Evolutionary conservation across 2,329 filamentous ascomycete species (phyloP).

Genomic region (Phaeosphaeria sp.): DNA sequence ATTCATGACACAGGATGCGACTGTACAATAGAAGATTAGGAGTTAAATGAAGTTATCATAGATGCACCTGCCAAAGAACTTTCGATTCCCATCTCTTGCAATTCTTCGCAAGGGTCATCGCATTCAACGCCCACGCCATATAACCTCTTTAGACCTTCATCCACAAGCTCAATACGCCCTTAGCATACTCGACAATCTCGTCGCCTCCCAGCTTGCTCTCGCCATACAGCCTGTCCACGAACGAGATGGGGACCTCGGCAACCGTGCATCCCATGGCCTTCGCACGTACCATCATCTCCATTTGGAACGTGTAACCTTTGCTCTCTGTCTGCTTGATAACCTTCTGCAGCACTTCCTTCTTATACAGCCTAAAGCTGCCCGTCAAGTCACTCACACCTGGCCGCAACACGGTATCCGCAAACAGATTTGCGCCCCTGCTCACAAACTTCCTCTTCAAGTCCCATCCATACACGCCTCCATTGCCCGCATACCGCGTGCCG

Average conservation of each 20-base stretch:
- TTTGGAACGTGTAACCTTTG: constrained; percentile 99
- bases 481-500: constrained; percentile 88
- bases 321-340: constrained; percentile 90
- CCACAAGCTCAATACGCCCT: constrained; percentile 62
- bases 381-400: constrained; percentile 96
- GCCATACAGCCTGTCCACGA: constrained; percentile 90
- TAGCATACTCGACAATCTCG: constrained; percentile 96
- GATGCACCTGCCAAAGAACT: constrained; percentile 10
- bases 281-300: constrained; percentile 98
- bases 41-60: constrained; percentile 15
- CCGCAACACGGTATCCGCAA: constrained; percentile 90
- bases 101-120: neutral
- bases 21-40: constrained; percentile 13
- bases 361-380: constrained; percentile 93
- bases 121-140: constrained; percentile 39
- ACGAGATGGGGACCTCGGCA: constrained; percentile 93
- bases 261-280: constrained; percentile 96
- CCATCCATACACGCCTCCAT: constrained; percentile 91
- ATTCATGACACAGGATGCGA: neutral
- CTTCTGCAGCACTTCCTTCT: constrained; percentile 85
- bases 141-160: constrained; percentile 52
- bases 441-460: constrained; percentile 83
- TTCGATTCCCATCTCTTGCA: constrained; percentile 4
- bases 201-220: constrained; percentile 93
- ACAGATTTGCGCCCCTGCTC: constrained; percentile 87